Conservation (phyloP, 75 land plant species). For the Selaginella moellendorffii region DNA sequence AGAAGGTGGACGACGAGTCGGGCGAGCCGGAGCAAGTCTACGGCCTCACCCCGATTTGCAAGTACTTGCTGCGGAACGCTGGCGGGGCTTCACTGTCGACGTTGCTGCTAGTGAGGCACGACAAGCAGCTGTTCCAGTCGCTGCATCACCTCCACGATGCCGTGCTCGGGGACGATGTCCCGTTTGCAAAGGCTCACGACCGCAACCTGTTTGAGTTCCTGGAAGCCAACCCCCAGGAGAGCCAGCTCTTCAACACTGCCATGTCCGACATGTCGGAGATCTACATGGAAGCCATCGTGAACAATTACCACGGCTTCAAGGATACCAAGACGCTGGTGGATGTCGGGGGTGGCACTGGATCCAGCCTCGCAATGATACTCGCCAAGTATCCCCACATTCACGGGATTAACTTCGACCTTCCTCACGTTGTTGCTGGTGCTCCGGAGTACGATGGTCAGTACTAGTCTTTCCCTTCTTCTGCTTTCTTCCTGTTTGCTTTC, state of each 20-base stretch:
- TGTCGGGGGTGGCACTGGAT: constrained; percentile 31
- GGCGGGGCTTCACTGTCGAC: constrained; percentile 15
- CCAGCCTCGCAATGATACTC: constrained; percentile 24
- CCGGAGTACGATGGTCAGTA: constrained; percentile 8
- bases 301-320: constrained; percentile 14
- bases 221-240: constrained; percentile 3
- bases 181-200: constrained; percentile 13
- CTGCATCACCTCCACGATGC: constrained; percentile 20
- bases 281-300: not conserved
- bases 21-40: constrained; percentile 10
- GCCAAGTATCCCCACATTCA: constrained; percentile 29
- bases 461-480: not conserved
- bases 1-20: not conserved
- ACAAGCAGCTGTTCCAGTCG: constrained; percentile 9
- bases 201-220: constrained; percentile 8
- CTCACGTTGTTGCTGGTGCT: constrained; percentile 33
- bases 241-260: constrained; percentile 19
- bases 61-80: constrained; percentile 12
- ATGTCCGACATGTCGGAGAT: constrained; percentile 15
- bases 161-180: constrained; percentile 13
- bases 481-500: not conserved
- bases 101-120: constrained; percentile 14
- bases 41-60: constrained; percentile 16
- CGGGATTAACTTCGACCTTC: constrained; percentile 50
- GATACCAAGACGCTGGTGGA: constrained; percentile 23